These are phyloP conservation scores for Oryza rufipogon DNA, from an alignment of 176 grass and related monocot genomes.

Conservation along the genomic window DNA sequence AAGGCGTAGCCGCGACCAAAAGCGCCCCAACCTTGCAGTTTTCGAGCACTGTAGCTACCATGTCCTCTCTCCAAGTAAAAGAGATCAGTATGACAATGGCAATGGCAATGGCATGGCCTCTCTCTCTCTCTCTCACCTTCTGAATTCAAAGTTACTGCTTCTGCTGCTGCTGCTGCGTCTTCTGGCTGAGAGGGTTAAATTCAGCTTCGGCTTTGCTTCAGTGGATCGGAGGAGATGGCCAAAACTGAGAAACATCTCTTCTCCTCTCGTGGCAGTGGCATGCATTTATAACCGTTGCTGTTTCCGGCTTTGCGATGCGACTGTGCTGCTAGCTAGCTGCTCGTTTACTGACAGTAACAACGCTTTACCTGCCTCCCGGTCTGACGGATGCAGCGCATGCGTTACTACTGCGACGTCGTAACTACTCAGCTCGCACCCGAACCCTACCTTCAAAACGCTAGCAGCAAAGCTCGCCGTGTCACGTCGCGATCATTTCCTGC, in stretches of 20 bases:
- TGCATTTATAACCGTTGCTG: background rate
- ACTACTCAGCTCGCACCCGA: background rate
- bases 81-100: constrained; percentile 9
- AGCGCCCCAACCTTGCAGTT: constrained; percentile 45
- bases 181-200: background rate
- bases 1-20: constrained; percentile 19
- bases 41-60: constrained; percentile 44
- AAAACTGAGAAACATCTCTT: background rate
- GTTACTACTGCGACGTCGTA: background rate
- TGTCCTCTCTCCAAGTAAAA: constrained; percentile 20
- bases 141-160: background rate
- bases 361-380: background rate
- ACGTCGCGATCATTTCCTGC: background rate
- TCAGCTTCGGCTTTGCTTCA: background rate
- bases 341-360: constrained; percentile 13
- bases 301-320: background rate
- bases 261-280: background rate
- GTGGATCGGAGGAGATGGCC: background rate
- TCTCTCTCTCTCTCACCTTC: background rate
- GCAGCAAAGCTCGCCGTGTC: constrained; percentile 10
- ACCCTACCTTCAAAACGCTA: constrained; percentile 40
- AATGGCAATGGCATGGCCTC: background rate
- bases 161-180: background rate
- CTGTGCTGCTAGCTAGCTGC: background rate
- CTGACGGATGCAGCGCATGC: constrained; percentile 20